Evolutionary conservation across 768 basidiomycete genomes (phyloP).

Genomic region (Mycena floridula): DNA sequence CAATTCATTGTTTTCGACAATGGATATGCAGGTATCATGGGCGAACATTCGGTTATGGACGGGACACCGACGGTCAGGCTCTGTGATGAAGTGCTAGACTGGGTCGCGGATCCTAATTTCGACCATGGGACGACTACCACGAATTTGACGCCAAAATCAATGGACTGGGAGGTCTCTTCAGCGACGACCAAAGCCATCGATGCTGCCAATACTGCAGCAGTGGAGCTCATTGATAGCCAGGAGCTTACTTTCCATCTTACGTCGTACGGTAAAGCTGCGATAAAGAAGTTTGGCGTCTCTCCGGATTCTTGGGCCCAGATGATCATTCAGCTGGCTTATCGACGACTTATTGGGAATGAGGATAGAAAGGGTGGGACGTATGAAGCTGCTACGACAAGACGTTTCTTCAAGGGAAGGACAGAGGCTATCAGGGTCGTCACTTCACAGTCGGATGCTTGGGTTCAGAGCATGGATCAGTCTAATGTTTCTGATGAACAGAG

Average conservation of each 20-base stretch:
- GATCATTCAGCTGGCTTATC: conserved; percentile 86
- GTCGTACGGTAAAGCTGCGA: conserved; percentile 76
- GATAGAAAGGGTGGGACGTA: conserved; percentile 77
- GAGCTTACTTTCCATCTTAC: conserved; percentile 58
- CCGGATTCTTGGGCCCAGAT: conserved; percentile 96
- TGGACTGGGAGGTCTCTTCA: conserved; percentile 59
- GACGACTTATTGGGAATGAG: conserved; percentile 51
- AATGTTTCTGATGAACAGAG: conserved; percentile 32
- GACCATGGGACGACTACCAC: conserved; percentile 44
- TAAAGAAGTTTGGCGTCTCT: conserved; percentile 84
- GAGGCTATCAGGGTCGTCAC: conserved; percentile 89
- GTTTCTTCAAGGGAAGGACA: conserved; percentile 84
- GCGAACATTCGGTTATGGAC: conserved; percentile 91
- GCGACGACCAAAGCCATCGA: conserved; percentile 44
- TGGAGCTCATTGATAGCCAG: conserved; percentile 57
- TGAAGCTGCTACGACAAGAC: conserved; percentile 88
- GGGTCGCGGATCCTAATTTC: conserved; percentile 53
- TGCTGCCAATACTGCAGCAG: conserved; percentile 47
- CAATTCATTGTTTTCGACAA: conserved; percentile 87
- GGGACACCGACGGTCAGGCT: conserved; percentile 76
- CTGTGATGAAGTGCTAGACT: conserved; percentile 62
- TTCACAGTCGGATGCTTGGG: conserved; percentile 71
- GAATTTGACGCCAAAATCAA: conserved; percentile 34
- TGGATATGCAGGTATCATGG: conserved; percentile 78
- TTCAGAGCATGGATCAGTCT: conserved; percentile 62